Evolutionary conservation across 2,329 filamentous ascomycete genomes (phyloP).

Genomic region (Arachnomyces sp.): DNA sequence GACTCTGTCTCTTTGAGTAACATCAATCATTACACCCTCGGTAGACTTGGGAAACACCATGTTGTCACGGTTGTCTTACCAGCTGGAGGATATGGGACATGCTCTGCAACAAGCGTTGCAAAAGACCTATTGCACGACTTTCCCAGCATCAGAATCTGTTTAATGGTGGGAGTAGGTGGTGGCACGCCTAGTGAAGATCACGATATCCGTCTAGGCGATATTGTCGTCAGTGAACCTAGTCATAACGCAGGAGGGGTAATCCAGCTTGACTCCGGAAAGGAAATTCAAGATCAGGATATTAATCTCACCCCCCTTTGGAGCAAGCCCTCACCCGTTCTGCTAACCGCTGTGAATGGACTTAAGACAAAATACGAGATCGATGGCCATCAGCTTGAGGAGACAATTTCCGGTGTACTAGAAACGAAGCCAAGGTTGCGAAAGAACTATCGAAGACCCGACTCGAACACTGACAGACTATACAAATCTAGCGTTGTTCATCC

Average conservation of each 20-base stretch:
- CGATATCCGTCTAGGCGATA: constrained; percentile 8
- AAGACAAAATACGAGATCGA: constrained; percentile 7
- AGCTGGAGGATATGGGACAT: constrained; percentile 12
- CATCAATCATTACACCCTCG: constrained; percentile 15
- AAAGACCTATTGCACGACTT: constrained; percentile 13
- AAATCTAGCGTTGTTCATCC: constrained; percentile 8
- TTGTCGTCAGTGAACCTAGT: constrained; percentile 18
- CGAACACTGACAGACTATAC: constrained; percentile 9
- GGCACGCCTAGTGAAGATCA: constrained; percentile 13
- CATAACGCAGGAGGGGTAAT: constrained; percentile 18
- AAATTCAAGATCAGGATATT: constrained; percentile 12
- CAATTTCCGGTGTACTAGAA: constrained; percentile 6
- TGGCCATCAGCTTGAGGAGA: constrained; percentile 10
- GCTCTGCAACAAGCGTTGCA: constrained; percentile 10
- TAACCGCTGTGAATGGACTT: constrained; percentile 7
- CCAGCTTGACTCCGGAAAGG: constrained; percentile 23
- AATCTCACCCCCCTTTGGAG: constrained; percentile 11
- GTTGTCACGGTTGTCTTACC: constrained; percentile 13
- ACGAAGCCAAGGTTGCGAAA: constrained; percentile 1
- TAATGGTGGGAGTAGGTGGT: constrained; percentile 20
- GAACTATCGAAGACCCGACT: constrained; percentile 12
- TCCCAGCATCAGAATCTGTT: constrained; percentile 9
- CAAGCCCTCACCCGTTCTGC: constrained; percentile 12
- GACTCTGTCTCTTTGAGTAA: constrained; percentile 4
- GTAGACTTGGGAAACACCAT: constrained; percentile 13